These are phyloP conservation scores for Tympanopsis confertula DNA, from an alignment of 2,329 filamentous ascomycete species.

Conservation along the genomic window DNA sequence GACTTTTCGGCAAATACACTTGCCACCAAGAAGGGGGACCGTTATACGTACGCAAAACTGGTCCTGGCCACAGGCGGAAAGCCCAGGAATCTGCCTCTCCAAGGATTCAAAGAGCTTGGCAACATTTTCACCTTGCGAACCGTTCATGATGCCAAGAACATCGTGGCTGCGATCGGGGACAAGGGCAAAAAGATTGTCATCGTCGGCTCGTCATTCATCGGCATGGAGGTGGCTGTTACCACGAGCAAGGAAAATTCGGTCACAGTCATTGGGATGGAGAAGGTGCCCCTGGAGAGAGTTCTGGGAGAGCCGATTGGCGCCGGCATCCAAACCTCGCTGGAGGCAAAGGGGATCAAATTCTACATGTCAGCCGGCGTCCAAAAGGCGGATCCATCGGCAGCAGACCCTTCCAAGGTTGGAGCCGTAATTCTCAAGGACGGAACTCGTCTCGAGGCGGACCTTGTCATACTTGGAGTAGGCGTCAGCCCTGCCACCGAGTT, in stretches of 20 bases:
- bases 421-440: conserved; percentile 76
- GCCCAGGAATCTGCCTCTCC: conserved; percentile 63
- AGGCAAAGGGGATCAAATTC: conserved; percentile 84
- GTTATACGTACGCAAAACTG: conserved; percentile 73
- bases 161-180: conserved; percentile 68
- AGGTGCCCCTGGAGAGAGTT: conserved; percentile 71
- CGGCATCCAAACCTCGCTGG: conserved; percentile 67
- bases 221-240: conserved; percentile 91
- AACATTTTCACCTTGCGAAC: conserved; percentile 81
- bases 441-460: conserved; percentile 70
- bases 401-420: conserved; percentile 63
- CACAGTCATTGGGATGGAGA: conserved; percentile 79
- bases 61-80: conserved; percentile 80
- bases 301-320: conserved; percentile 72
- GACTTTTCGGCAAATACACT: conserved; percentile 68
- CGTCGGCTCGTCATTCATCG: conserved; percentile 89
- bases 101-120: conserved; percentile 72
- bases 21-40: conserved; percentile 60
- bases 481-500: conserved; percentile 78
- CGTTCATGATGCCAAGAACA: conserved; percentile 66
- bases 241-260: conserved; percentile 71
- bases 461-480: conserved; percentile 85
- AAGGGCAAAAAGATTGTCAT: conserved; percentile 86
- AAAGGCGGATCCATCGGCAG: conserved; percentile 62
- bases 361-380: conserved; percentile 71